Evolutionary conservation across 129 eudicot species (phyloP), one percentile per base, ranked within the genome.

Genomic region (Centrapalus pauciflorus): DNA sequence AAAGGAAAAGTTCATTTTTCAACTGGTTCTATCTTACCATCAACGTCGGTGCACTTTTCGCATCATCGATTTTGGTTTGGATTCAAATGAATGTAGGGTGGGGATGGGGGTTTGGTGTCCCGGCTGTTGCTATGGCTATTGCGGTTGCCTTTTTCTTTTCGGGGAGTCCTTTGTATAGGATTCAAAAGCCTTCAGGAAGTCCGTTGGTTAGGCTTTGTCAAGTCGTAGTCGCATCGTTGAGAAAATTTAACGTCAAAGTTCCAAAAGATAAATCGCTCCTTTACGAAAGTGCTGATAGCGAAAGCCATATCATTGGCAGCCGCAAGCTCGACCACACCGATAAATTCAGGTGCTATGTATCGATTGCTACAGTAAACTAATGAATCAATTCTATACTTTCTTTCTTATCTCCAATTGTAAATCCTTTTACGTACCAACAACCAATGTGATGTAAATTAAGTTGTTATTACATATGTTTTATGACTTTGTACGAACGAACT

Each of bases 61-160:
- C 95, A 2, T 80, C 93, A 5, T 78, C 95, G 0, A 77, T 83
- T 45, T 69, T 90, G 64, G 97, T 90, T 8, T 90, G 84, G 84
- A 80, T 90, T 69, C 97, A 90, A 64, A 80, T 75, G 82, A 78
- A 90, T 78, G 95, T 82, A 24, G 95, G 97, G 0, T 90, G 97
- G 97, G 83, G 85, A 14, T 87, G 89, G 93, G 97, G 97, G 2
- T 87, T 90, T 35, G 97, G 95, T 4, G 46, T 90, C 29, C 97
- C 97, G 1, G 83, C 97, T 7, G 88, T 82, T 54, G 88, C 93
- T 7, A 90, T 90, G 97, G 97, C 86, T 8, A 33, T 84, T 41
- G 97, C 97, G 0, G 81, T 90, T 25, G 65, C 33, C 35, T 78
- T 75, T 67, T 90, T 90, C 87, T 90, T 90, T 62, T 66, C 82